These are phyloP conservation scores for Casaregolazyma suthepensis DNA, from an alignment of 1,139 yeast genomes.

Conservation along the genomic window DNA sequence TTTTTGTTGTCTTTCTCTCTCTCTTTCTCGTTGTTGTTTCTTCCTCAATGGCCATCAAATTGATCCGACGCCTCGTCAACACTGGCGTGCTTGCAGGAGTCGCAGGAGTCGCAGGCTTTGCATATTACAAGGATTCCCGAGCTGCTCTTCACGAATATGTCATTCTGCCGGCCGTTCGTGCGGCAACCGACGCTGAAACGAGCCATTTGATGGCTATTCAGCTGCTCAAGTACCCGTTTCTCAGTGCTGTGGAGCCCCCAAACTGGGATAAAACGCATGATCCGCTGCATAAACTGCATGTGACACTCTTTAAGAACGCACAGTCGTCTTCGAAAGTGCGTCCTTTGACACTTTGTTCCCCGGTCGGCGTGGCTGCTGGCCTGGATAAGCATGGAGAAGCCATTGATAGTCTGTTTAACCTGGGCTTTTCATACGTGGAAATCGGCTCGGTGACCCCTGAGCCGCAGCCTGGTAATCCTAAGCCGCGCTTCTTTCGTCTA, in stretches of 20 bases:
- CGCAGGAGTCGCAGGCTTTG: constrained; percentile 34
- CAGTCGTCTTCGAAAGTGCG: constrained; percentile 28
- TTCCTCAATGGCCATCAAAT: neutral
- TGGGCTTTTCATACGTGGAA: constrained; percentile 88
- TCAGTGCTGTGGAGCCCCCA: constrained; percentile 29
- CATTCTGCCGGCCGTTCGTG: constrained; percentile 67
- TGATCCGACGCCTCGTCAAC: constrained; percentile 1
- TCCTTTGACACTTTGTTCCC: constrained; percentile 48
- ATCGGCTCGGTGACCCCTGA: constrained; percentile 89
- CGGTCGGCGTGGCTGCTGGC: constrained; percentile 94
- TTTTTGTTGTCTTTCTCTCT: neutral
- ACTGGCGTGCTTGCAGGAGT: constrained; percentile 12
- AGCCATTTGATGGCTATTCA: constrained; percentile 76
- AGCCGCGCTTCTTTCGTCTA: constrained; percentile 83
- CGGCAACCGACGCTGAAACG: constrained; percentile 71
- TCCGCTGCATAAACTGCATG: constrained; percentile 27
- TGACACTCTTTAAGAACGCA: constrained; percentile 27
- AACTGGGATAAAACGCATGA: constrained; percentile 29
- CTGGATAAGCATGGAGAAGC: constrained; percentile 92
- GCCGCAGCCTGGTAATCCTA: constrained; percentile 91
- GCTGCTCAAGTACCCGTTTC: constrained; percentile 47
- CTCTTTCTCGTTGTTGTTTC: no score
- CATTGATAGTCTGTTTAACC: constrained; percentile 69
- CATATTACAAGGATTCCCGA: constrained; percentile 64
- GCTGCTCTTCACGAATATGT: constrained; percentile 79